Evolutionary conservation across 352 stramenopile species (phyloP).

Genomic region (Pythium periplocum): DNA sequence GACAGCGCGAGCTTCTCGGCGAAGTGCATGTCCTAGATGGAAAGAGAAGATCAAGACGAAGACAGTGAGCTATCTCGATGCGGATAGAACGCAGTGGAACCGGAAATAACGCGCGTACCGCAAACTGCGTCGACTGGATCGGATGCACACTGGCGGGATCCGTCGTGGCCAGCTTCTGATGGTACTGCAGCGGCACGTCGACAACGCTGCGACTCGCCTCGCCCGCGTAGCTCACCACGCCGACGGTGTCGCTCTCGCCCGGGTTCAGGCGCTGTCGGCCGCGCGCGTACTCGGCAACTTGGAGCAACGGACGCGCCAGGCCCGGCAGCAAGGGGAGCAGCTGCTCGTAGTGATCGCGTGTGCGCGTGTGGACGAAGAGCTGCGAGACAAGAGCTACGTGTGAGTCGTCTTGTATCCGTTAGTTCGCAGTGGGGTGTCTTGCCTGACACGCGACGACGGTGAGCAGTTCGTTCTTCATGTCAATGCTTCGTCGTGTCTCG

Average conservation of each 20-base stretch:
- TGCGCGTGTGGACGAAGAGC: slow-evolving; percentile 59
- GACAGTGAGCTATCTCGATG: no score
- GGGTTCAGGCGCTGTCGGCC: slow-evolving; percentile 41
- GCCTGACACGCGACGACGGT: slow-evolving; percentile 68
- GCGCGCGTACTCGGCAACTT: slow-evolving; percentile 52
- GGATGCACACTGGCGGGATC: slow-evolving; percentile 47
- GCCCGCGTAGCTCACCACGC: slow-evolving; percentile 55
- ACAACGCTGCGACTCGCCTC: slow-evolving; percentile 36
- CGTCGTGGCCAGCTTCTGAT: slow-evolving; percentile 21
- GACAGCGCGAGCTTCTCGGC: slow-evolving; percentile 54
- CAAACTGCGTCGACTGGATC: slow-evolving; percentile 39
- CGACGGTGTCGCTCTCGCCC: slow-evolving; percentile 31
- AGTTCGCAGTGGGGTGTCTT: background rate
- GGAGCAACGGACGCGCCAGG: slow-evolving; percentile 48
- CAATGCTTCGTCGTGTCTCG: slow-evolving; percentile 45
- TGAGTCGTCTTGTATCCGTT: no score
- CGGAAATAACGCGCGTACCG: slow-evolving; percentile 15
- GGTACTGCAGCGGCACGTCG: slow-evolving; percentile 44
- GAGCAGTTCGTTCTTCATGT: slow-evolving; percentile 79
- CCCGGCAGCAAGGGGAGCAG: slow-evolving; percentile 64
- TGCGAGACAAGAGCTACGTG: slow-evolving; percentile 3
- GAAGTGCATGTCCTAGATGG: slow-evolving; percentile 66
- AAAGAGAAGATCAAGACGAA: background rate
- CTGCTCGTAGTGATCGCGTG: slow-evolving; percentile 70
- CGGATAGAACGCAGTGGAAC: no score